Conservation (phyloP, 768 basidiomycete genomes). For the Pleurotus eryngii region DNA sequence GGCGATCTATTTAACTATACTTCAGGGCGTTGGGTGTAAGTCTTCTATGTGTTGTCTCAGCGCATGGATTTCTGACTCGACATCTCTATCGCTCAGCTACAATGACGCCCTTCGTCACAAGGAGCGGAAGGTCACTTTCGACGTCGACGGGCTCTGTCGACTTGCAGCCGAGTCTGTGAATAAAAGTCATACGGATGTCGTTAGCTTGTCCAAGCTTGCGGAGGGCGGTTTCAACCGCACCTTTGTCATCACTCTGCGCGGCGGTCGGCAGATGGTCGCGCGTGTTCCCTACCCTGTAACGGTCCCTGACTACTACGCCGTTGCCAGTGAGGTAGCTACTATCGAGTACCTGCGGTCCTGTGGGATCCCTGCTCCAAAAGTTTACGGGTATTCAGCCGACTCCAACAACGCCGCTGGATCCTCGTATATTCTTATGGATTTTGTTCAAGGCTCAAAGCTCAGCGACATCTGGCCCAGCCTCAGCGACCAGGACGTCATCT, state of each 20-base stretch:
- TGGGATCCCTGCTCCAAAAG: constrained; percentile 26
- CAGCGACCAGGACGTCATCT: constrained; percentile 26
- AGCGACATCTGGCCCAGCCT: constrained; percentile 30
- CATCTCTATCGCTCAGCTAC: constrained; percentile 19
- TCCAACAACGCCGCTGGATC: constrained; percentile 22
- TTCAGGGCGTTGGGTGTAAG: constrained; percentile 32
- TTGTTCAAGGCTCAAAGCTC: constrained; percentile 28
- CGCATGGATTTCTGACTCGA: constrained; percentile 18
- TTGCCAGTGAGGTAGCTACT: constrained; percentile 16
- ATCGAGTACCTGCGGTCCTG: constrained; percentile 28
- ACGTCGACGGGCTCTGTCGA: constrained; percentile 25
- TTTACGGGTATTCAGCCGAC: constrained; percentile 24
- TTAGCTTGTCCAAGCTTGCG: constrained; percentile 9
- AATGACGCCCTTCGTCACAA: constrained; percentile 30
- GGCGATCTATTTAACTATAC: constrained; percentile 33
- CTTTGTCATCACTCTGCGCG: constrained; percentile 30
- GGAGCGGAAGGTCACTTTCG: constrained; percentile 29
- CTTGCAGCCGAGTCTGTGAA: no score
- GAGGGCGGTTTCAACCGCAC: constrained; percentile 21
- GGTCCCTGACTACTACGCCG: no score
- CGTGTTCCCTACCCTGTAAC: no score
- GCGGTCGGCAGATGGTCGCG: no score
- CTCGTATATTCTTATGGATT: constrained; percentile 36
- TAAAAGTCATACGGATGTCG: no score
- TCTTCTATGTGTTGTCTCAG: constrained; percentile 20